Conservation (phyloP, 441 rosid genomes). For the Bocquillonia castaneifolia region DNA sequence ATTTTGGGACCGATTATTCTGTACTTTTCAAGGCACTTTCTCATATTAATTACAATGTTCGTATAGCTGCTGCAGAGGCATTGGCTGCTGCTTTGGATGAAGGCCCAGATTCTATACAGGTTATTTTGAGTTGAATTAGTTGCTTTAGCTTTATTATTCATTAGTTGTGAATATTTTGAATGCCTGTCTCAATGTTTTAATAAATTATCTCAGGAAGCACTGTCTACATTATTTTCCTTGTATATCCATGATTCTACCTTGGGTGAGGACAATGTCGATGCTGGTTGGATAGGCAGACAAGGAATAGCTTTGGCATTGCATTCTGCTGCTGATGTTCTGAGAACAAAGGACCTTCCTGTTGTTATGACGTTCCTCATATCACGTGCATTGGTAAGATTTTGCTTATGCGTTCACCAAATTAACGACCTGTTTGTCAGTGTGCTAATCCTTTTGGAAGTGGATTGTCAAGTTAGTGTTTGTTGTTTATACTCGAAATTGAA, state of each 20-base stretch:
- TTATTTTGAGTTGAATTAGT: conserved; percentile 23
- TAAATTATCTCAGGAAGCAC: conserved; percentile 64
- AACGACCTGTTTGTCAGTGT: neutral
- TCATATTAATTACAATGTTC: conserved; percentile 70
- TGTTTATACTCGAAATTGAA: neutral
- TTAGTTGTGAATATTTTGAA: neutral
- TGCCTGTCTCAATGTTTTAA: conserved; percentile 16
- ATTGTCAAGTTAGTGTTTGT: neutral
- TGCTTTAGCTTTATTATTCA: conserved; percentile 5
- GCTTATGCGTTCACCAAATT: conserved; percentile 18
- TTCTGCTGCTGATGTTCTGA: conserved; percentile 90
- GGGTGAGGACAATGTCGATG: conserved; percentile 59
- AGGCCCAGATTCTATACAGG: conserved; percentile 83
- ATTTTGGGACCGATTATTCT: conserved; percentile 83
- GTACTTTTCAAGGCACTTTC: conserved; percentile 71
- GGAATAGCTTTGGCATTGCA: conserved; percentile 89
- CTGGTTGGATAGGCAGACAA: conserved; percentile 94
- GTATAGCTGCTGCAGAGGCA: conserved; percentile 94
- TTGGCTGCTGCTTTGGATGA: conserved; percentile 98
- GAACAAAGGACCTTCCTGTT: conserved; percentile 96
- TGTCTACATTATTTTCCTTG: conserved; percentile 85
- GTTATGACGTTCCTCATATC: conserved; percentile 97
- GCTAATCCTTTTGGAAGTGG: neutral
- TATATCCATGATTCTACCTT: conserved; percentile 69
- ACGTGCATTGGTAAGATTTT: conserved; percentile 75